A percentile compares a stretch with the other conserved stretches of the same genome.
These are phyloP conservation scores for Alternaria sp. DNA, from an alignment of 2,329 filamentous ascomycete genomes.

Conservation along the genomic window DNA sequence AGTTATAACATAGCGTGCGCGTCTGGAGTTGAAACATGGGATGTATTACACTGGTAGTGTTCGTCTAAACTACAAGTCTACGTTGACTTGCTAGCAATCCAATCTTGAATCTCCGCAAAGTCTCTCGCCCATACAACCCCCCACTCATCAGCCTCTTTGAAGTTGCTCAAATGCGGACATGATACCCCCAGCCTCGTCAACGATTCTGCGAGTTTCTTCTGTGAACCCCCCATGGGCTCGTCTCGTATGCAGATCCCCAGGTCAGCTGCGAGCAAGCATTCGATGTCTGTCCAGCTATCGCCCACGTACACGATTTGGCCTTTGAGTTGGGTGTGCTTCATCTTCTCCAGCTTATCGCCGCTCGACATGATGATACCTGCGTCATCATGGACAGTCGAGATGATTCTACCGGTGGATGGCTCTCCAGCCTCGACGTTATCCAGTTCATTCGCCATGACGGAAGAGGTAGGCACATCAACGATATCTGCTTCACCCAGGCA, in stretches of 20 bases:
- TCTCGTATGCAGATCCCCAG: constrained; percentile 56
- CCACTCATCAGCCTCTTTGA: constrained; percentile 11
- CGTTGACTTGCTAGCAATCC: neutral
- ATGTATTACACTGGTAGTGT: neutral
- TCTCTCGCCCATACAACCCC: constrained; percentile 35
- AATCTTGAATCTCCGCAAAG: constrained; percentile 15
- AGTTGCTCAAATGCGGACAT: constrained; percentile 28
- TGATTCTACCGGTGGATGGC: constrained; percentile 25
- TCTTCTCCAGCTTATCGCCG: constrained; percentile 47
- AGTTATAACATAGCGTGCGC: constrained; percentile 4
- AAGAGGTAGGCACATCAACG: neutral
- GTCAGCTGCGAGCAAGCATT: constrained; percentile 53
- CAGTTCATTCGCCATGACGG: constrained; percentile 32
- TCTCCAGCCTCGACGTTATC: constrained; percentile 18
- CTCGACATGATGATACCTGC: constrained; percentile 44
- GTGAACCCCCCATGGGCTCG: constrained; percentile 41
- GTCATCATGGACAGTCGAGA: constrained; percentile 5
- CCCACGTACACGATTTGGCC: constrained; percentile 52
- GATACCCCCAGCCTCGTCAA: constrained; percentile 39
- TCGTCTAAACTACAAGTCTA: neutral
- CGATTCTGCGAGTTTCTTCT: constrained; percentile 43
- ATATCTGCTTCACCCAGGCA: constrained; percentile 24
- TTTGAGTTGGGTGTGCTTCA: constrained; percentile 23
- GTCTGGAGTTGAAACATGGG: constrained; percentile 3
- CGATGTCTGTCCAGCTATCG: constrained; percentile 57